Percentiles rank a stretch among this genome's conserved stretches.
Conservation (phyloP, 805 yeast genomes). For the Ogataea philodendri region DNA sequence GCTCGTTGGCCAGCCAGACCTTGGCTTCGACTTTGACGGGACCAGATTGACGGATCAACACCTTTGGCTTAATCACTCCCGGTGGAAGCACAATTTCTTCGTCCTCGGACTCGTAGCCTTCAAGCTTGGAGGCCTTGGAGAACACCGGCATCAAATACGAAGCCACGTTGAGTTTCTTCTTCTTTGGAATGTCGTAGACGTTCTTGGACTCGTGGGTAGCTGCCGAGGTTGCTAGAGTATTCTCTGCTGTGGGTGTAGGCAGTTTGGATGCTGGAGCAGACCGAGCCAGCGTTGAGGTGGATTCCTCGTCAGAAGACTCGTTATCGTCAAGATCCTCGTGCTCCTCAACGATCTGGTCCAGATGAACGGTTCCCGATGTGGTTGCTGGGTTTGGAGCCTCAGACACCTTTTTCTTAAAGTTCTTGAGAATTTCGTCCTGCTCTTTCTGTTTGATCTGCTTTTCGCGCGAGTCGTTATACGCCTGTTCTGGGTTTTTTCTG, state of each 20-base stretch:
- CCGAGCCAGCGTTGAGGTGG: constrained; percentile 39
- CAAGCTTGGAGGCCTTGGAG: constrained; percentile 33
- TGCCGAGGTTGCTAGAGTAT: constrained; percentile 5
- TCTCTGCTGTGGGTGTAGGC: constrained; percentile 6
- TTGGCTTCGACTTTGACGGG: constrained; percentile 94
- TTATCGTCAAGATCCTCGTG: constrained; percentile 40
- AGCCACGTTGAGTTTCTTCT: constrained; percentile 20
- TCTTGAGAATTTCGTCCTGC: constrained; percentile 37
- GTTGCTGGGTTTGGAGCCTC: constrained; percentile 36
- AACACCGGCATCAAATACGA: constrained; percentile 34
- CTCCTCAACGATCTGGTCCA: constrained; percentile 34
- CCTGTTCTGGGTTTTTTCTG: constrained; percentile 74
- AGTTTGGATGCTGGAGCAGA: constrained; percentile 4
- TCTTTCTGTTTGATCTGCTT: constrained; percentile 48
- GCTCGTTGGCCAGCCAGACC: constrained; percentile 97
- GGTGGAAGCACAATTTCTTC: constrained; percentile 83
- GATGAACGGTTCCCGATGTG: constrained; percentile 26
- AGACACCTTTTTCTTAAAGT: constrained; percentile 43
- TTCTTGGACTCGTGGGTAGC: constrained; percentile 2
- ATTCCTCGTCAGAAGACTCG: constrained; percentile 57
- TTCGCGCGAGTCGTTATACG: constrained; percentile 62
- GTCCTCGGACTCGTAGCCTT: constrained; percentile 70
- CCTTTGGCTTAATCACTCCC: constrained; percentile 82
- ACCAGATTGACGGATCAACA: constrained; percentile 81
- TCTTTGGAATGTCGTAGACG: constrained; percentile 6